phyloP scores from a whole-genome alignment of 176 grass and related monocot genomes.

The Musa troglodytarum region DNA sequence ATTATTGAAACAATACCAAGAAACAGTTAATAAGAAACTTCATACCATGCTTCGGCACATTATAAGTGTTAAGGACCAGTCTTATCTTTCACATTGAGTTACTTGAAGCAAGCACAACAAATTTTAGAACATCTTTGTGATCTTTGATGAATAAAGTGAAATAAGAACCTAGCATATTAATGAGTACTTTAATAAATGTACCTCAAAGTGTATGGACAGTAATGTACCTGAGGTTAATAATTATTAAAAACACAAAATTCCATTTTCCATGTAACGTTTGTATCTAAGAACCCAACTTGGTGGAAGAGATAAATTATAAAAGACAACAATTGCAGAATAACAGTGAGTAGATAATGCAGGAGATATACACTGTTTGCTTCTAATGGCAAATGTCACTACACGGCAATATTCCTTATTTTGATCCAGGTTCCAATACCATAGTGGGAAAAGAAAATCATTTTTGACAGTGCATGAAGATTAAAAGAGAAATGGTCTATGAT shows the following conservation, averaged over 20 bases:
- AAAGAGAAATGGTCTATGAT: constrained; percentile 20
- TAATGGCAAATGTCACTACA: too few relatives aligned
- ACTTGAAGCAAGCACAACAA: background rate
- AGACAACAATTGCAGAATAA: too few relatives aligned
- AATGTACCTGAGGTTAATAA: background rate
- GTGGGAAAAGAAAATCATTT: background rate
- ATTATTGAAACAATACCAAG: too few relatives aligned
- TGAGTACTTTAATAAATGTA: background rate
- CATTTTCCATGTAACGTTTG: background rate
- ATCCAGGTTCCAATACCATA: background rate
- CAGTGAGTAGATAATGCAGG: too few relatives aligned
- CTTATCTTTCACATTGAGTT: background rate
- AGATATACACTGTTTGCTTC: too few relatives aligned
- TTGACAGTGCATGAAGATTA: background rate
- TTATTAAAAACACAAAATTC: background rate
- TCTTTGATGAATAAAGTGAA: background rate
- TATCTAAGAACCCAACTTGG: background rate
- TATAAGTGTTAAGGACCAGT: background rate
- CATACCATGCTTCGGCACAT: too few relatives aligned
- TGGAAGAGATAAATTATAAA: too few relatives aligned
- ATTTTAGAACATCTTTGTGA: background rate
- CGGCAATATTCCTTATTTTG: background rate
- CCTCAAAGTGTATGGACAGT: background rate
- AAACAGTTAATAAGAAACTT: too few relatives aligned
- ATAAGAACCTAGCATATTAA: background rate